phyloP scores from a whole-genome alignment of 139 green algal genomes.

The Chlorella sp. region DNA sequence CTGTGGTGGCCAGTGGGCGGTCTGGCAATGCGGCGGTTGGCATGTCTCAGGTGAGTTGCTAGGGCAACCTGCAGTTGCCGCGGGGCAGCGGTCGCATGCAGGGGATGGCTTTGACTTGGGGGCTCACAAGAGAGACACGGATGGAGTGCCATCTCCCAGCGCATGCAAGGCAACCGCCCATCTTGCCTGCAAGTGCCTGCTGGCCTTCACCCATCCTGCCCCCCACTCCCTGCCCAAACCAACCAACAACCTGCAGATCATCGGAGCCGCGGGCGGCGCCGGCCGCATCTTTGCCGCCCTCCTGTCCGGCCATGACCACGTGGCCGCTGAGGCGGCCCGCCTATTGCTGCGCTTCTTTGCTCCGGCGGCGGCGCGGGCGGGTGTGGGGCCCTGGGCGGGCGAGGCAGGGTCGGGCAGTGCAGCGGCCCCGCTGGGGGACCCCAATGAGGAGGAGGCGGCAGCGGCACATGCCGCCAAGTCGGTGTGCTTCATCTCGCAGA shows the following conservation, averaged over 20 bases:
- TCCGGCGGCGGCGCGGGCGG: slow-evolving; percentile 55
- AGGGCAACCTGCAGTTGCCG: too few relatives aligned
- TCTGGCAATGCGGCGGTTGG: not conserved
- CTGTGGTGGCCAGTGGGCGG: not conserved
- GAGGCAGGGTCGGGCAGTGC: not conserved
- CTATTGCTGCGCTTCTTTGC: slow-evolving; percentile 79
- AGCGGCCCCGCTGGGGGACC: not conserved
- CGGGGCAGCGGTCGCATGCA: too few relatives aligned
- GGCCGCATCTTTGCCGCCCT: slow-evolving; percentile 66
- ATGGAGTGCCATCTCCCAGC: too few relatives aligned
- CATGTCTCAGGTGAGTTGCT: not conserved
- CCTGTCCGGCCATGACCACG: slow-evolving; percentile 62
- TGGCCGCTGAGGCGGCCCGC: slow-evolving; percentile 74
- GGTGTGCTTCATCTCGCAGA: slow-evolving; percentile 55
- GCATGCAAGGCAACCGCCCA: too few relatives aligned
- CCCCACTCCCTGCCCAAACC: too few relatives aligned
- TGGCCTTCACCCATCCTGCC: too few relatives aligned
- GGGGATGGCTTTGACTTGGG: too few relatives aligned
- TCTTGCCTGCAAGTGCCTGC: too few relatives aligned
- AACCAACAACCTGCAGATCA: slow-evolving; percentile 20
- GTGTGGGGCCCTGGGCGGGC: slow-evolving; percentile 42
- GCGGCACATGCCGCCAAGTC: slow-evolving; percentile 60
- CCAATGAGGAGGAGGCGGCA: slow-evolving; percentile 23
- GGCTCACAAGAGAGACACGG: too few relatives aligned
- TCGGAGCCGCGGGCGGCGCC: slow-evolving; percentile 29